phyloP scores from a whole-genome alignment of 1,284 basidiomycete species.

The Ustilago loliicola region DNA sequence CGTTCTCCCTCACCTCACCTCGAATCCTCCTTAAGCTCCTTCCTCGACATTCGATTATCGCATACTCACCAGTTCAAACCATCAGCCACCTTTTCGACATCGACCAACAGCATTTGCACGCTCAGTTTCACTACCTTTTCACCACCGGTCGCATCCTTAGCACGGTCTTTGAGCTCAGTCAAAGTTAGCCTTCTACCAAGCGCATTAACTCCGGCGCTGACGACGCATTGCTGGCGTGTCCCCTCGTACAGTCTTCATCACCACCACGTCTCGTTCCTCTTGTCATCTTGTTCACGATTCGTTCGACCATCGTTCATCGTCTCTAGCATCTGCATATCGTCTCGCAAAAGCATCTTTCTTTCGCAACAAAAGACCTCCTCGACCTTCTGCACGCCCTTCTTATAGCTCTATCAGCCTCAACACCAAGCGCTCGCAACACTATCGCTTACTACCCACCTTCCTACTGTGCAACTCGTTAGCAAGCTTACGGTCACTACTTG shows the following conservation, averaged over 20 bases:
- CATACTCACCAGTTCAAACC: neutral
- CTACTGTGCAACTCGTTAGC: neutral
- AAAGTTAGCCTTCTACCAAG: neutral
- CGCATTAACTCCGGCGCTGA: conserved; percentile 1
- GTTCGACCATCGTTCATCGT: neutral
- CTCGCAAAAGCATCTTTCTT: conserved; percentile 14
- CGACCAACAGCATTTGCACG: conserved; percentile 2
- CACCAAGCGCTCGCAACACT: neutral
- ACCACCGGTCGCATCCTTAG: neutral
- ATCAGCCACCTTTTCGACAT: neutral
- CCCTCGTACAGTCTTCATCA: conserved; percentile 3
- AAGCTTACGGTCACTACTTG: too few species aligned
- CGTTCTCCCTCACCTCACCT: neutral
- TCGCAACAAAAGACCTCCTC: neutral
- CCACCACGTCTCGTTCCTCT: neutral
- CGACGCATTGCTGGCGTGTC: conserved; percentile 7
- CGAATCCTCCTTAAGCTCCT: neutral
- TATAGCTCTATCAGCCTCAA: neutral
- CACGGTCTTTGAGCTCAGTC: neutral
- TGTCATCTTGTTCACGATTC: neutral
- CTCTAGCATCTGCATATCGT: conserved; percentile 26
- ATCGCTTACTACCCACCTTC: neutral
- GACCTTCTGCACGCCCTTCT: neutral
- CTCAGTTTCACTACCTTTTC: neutral
- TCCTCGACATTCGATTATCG: conserved; percentile 6